Evolutionary conservation across 768 basidiomycete species (phyloP), one percentile per base, ranked within the genome.

Genomic region (Xerocomus brunneocitrinus): DNA sequence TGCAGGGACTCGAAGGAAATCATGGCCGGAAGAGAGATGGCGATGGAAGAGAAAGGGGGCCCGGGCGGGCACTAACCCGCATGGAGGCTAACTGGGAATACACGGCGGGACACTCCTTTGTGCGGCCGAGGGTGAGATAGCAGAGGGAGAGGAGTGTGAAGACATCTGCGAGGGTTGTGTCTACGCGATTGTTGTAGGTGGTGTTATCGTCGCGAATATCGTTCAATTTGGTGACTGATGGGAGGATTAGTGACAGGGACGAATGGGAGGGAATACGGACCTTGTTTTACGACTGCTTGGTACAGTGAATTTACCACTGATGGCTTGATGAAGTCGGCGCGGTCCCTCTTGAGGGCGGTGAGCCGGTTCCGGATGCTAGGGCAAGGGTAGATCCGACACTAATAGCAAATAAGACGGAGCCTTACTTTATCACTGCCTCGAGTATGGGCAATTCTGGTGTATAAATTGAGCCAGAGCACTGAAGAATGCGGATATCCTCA

Each of bases 111-210:
- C 87, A 87, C 70, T 98, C 95, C 59, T 86, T 84, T 38, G 91
- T 94, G 75, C 94, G 95, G 40, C 97, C 97, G 57, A 99, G 94
- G 35, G 95, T 97, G 62, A 99, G 84, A 77, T 94, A 99, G 79
- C 97, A 98, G 59, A 99, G 81, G 13, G 93, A 95, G 41, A 99
- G 81, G 46, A 99, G 79, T 65, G 83, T 87, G 74, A 98, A 98
- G 35, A 98, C 95, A 72, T 99, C 97, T 28, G 91, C 86, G 43
- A 99, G 83, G 4, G 93, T 90, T 6, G 92, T 95, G 73, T 99
- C 97, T 42, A 99, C 79, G 47, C 97, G 79, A 71, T 98, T 99
- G 65, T 85, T 89, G 73, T 84, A 83, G 8, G 80, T 74, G 22
- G 81, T 80, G 56, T 76, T 80, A 59, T 87, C 87, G 64, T 88